phyloP scores from a whole-genome alignment of 768 basidiomycete species.

The Suillus tomentosus region DNA sequence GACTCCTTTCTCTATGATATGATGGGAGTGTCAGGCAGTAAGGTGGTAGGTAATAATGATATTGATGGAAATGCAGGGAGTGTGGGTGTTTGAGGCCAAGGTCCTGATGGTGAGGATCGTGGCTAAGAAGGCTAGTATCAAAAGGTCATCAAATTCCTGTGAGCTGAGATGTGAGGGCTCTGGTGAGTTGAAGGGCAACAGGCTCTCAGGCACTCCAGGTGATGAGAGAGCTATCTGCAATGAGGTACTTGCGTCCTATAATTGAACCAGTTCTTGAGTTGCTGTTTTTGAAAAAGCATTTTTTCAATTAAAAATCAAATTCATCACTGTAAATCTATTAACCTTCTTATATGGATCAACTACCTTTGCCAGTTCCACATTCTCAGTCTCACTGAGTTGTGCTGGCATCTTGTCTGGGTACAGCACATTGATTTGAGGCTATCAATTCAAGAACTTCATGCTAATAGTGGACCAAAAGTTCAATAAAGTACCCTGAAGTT shows the following conservation, averaged over 20 bases:
- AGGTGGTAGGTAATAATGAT: background rate
- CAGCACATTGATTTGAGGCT: background rate
- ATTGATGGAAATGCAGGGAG: background rate
- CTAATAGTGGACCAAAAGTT: too few species aligned
- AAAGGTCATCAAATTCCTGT: background rate
- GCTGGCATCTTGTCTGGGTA: background rate
- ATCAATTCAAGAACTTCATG: background rate
- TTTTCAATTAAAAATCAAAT: too few species aligned
- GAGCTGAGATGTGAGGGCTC: background rate
- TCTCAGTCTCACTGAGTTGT: background rate
- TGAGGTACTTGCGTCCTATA: too few species aligned
- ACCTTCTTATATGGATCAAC: too few species aligned
- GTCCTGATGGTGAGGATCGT: background rate
- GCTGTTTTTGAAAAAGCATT: too few species aligned
- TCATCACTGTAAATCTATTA: too few species aligned
- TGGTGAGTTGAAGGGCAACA: background rate
- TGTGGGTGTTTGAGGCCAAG: background rate
- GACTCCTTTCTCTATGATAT: background rate
- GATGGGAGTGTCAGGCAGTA: background rate
- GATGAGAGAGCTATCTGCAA: too few species aligned
- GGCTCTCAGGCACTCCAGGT: background rate
- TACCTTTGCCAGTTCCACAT: too few species aligned
- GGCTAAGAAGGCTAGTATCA: background rate
- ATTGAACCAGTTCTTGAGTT: too few species aligned
- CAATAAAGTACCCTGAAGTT: too few species aligned